A percentile compares a stretch with the other conserved stretches of the same genome.
phyloP scores from a whole-genome alignment of 2,329 filamentous ascomycete species.

The Ophiostoma sp. region DNA sequence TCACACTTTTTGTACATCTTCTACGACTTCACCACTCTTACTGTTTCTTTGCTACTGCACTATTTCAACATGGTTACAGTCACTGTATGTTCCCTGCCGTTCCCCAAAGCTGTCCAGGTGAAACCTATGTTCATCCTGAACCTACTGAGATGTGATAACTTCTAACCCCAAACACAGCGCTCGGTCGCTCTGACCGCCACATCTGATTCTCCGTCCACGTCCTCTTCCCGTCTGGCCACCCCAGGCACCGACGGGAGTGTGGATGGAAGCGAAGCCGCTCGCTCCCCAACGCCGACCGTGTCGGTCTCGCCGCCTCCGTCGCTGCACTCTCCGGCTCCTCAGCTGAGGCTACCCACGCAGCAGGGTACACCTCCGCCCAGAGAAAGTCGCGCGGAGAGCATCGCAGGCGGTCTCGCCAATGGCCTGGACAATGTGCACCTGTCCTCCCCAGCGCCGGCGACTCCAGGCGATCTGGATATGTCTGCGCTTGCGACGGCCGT shows the following conservation, averaged over 20 bases:
- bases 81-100: neutral
- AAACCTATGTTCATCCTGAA: no score
- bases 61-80: neutral
- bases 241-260: neutral
- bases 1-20: no score
- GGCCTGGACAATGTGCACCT: conserved; percentile 10
- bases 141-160: no score
- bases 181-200: neutral
- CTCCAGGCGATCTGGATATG: neutral
- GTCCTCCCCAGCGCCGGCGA: neutral
- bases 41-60: neutral
- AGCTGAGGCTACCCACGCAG: no score
- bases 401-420: neutral
- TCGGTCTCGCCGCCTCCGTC: neutral
- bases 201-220: neutral
- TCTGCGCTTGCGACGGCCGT: neutral
- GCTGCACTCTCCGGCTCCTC: no score
- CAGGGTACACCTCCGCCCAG: no score
- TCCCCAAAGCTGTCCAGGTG: neutral
- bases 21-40: neutral
- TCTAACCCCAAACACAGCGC: neutral
- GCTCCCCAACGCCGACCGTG: neutral
- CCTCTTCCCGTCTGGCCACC: neutral
- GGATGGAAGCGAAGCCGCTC: neutral
- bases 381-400: neutral